Evolutionary conservation across 164 flowering plant species (phyloP), one percentile per base, ranked within the genome.

Genomic region (Annona cherimola): DNA sequence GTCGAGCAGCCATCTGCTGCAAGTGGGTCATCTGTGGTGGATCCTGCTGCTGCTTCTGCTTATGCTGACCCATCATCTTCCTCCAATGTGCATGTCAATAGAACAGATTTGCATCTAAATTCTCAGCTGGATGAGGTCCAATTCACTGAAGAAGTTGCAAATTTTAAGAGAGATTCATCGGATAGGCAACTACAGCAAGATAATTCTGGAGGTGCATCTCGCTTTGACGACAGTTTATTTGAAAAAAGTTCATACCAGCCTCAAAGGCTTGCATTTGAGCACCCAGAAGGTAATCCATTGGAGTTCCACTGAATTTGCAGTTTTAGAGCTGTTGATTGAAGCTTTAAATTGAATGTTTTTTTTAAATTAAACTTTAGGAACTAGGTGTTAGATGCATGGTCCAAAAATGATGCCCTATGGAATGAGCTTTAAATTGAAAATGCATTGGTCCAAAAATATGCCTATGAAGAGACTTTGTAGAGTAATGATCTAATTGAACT

Each of bases 1-100:
- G 83, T 81, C 77, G 97, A 91, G 81, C 88, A 79, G 42, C 87
- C 82, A 61, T 76, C 73, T 19, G 68, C 83, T 74, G 75, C 75
- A 54, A 77, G 66, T 71, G 61, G 72, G 50, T 54, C 81, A 45
- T 65, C 79, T 63, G 44, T 77, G 42, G 61, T 61, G 44, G 84
- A 81, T 40, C 73, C 81, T 76, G 20, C 76, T 63, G 75, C 71
- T 42, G 69, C 41, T 20, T 64, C 79, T 7, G 84, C 81, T 57
- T 77, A 78, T 76, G 71, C 69, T 39, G 86, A 83, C 43, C 45
- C 67, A 39, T 72, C 76, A 18, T 26, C 74, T 63, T 68, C 66
- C 5, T 44, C 79, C 57, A 61, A n/a, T n/a, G 46, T 74, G 44
- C 71, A 73, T 39, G 63, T 67, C 41, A 76, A 79, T 73, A 66